Evolutionary conservation across 2,329 filamentous ascomycete genomes (phyloP).

Genomic region (Curvularia eragrostidis): DNA sequence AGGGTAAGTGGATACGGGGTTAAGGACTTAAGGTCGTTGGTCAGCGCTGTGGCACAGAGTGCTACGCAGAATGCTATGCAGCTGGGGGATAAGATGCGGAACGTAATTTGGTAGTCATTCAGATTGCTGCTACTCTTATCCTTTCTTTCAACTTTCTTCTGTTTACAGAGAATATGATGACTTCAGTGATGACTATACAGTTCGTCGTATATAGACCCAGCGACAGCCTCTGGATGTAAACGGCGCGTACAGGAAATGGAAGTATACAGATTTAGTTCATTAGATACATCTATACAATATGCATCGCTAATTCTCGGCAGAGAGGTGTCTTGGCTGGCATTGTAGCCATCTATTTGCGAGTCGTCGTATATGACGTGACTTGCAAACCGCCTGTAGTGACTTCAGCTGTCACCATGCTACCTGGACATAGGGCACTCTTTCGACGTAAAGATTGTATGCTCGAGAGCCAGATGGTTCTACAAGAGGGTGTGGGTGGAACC

Average conservation of each 20-base stretch:
- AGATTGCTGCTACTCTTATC: background rate
- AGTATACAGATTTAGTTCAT: background rate
- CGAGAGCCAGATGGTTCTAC: background rate
- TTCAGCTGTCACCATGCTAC: background rate
- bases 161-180: background rate
- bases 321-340: background rate
- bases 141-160: background rate
- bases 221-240: background rate
- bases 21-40: slow-evolving; percentile 26
- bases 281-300: background rate
- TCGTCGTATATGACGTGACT: background rate
- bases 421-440: background rate
- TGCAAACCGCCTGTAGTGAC: background rate
- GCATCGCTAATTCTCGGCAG: background rate
- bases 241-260: background rate
- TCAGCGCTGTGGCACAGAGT: slow-evolving; percentile 21
- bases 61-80: slow-evolving; percentile 15
- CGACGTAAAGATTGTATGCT: background rate
- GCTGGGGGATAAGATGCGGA: slow-evolving; percentile 9
- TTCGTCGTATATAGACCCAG: background rate
- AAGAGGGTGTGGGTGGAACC: background rate
- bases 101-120: background rate
- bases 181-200: background rate
- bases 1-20: slow-evolving; percentile 32
- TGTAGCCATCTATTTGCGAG: background rate